Evolutionary conservation across 148 eudicot genomes (phyloP).

Genomic region (Talinum fruticosum): DNA sequence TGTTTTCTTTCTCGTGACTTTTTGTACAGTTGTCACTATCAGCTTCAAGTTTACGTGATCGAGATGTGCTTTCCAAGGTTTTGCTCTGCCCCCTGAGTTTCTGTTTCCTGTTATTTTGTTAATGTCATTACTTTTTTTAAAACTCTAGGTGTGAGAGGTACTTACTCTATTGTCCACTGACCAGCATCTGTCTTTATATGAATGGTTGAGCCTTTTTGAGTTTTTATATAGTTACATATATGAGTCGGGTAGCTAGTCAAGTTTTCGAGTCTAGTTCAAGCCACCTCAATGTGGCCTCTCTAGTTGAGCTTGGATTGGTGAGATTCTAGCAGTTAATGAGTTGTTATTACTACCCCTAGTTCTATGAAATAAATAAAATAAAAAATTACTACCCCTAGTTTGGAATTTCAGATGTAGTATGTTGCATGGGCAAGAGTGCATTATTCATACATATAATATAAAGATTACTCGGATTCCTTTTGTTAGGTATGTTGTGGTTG

Average conservation of each 20-base stretch:
- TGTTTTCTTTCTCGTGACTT: constrained; percentile 14
- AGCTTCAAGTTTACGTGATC: constrained; percentile 73
- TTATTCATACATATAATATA: background rate
- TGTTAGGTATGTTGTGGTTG: background rate
- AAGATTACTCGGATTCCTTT: background rate
- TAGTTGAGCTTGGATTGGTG: background rate
- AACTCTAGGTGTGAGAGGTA: background rate
- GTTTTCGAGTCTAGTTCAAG: background rate
- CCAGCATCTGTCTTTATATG: background rate
- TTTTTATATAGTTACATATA: background rate
- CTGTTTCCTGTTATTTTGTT: constrained; percentile 1
- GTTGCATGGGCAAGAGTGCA: background rate
- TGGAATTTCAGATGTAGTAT: background rate
- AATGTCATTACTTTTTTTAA: background rate
- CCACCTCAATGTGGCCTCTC: background rate
- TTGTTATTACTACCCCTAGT: background rate
- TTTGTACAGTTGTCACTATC: constrained; percentile 78
- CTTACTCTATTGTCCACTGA: background rate
- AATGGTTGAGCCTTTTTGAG: background rate
- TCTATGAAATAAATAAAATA: no score
- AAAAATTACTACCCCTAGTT: background rate
- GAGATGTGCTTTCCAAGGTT: constrained; percentile 93
- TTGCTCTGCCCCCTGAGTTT: constrained; percentile 23
- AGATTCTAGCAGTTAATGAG: background rate
- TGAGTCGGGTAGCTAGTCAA: background rate